phyloP scores from a whole-genome alignment of 177 flowering plant genomes.

The Vitis hybrid region DNA sequence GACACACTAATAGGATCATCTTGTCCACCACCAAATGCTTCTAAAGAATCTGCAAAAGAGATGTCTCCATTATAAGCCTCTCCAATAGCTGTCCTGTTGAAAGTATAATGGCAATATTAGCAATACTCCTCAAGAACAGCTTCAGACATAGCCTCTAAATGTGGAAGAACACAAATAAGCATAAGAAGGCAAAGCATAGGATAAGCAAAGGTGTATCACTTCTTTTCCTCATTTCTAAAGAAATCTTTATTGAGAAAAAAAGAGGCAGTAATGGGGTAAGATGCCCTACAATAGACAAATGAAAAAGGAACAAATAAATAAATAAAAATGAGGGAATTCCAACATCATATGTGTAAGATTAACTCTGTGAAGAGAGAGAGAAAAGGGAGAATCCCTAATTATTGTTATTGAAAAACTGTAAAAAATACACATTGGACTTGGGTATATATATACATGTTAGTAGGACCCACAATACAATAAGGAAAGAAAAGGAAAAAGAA shows the following conservation, averaged over 20 bases:
- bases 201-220: background rate
- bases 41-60: slow-evolving; percentile 78
- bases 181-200: background rate
- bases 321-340: too few species aligned
- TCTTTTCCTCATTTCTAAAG: background rate
- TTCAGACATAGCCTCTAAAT: background rate
- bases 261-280: background rate
- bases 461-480: too few species aligned
- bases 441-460: too few species aligned
- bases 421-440: too few species aligned
- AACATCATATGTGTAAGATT: too few species aligned
- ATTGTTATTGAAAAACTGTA: too few species aligned
- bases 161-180: background rate
- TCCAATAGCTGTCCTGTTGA: slow-evolving; percentile 33
- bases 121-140: background rate
- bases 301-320: background rate
- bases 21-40: slow-evolving; percentile 79
- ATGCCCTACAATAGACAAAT: background rate
- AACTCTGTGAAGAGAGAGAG: too few species aligned
- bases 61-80: slow-evolving; percentile 71
- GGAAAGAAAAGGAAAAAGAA: too few species aligned
- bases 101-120: background rate
- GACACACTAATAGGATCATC: slow-evolving; percentile 92
- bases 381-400: too few species aligned
- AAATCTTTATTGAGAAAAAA: background rate